A percentile compares a stretch with the other conserved stretches of the same genome.
These are phyloP conservation scores for Lipomyces spencermartinsiae DNA, from an alignment of 805 yeast genomes.

Conservation along the genomic window DNA sequence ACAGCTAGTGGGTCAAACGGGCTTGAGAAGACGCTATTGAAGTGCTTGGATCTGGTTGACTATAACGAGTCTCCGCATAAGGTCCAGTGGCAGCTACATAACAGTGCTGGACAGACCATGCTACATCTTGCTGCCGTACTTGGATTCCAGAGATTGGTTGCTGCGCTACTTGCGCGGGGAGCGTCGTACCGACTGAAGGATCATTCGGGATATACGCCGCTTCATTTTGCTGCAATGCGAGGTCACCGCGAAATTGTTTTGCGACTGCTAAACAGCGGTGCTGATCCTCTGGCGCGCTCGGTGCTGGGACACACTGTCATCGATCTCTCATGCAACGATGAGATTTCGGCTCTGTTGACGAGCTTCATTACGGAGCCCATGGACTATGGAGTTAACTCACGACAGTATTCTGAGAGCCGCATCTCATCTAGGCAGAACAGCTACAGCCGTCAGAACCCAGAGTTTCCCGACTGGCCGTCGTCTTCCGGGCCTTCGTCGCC, in stretches of 20 bases:
- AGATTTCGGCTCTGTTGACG: slow-evolving; percentile 17
- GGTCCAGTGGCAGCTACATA: slow-evolving; percentile 83
- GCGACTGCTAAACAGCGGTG: slow-evolving; percentile 66
- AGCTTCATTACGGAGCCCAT: slow-evolving; percentile 4
- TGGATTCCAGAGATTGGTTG: slow-evolving; percentile 68
- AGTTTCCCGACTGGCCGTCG: slow-evolving; percentile 37
- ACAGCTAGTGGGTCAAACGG: slow-evolving; percentile 28
- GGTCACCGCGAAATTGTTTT: slow-evolving; percentile 74
- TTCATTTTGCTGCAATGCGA: slow-evolving; percentile 81
- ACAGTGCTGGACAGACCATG: slow-evolving; percentile 83
- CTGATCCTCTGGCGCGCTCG: slow-evolving; percentile 60
- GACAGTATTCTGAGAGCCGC: slow-evolving; percentile 5
- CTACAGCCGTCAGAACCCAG: slow-evolving; percentile 7
- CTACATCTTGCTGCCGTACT: slow-evolving; percentile 83
- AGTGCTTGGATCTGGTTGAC: slow-evolving; percentile 69
- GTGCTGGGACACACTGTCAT: slow-evolving; percentile 51
- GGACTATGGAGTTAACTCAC: not conserved
- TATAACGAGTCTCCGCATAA: slow-evolving; percentile 52
- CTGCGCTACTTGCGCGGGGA: slow-evolving; percentile 67
- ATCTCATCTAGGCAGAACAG: slow-evolving; percentile 7
- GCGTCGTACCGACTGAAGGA: slow-evolving; percentile 70
- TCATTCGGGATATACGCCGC: slow-evolving; percentile 80
- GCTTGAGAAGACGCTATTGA: slow-evolving; percentile 52
- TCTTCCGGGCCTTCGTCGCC: slow-evolving; percentile 38
- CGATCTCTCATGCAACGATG: slow-evolving; percentile 39